These are phyloP conservation scores for Eutrema japonicum DNA, from an alignment of 345 rosid genomes.

Conservation along the genomic window DNA sequence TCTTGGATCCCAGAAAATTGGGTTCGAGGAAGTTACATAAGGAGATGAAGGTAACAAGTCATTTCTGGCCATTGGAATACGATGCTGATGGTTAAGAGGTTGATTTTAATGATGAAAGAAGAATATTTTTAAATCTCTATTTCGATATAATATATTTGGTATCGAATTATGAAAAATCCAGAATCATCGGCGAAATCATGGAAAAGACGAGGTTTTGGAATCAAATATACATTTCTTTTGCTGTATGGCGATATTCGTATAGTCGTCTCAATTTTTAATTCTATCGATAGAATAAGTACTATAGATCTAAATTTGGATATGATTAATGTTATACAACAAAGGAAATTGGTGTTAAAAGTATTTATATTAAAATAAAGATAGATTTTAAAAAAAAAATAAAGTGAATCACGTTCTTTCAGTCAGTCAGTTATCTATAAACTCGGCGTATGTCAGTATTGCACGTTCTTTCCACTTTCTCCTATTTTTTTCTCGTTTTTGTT, in stretches of 20 bases:
- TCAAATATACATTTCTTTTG: neutral
- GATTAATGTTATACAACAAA: neutral
- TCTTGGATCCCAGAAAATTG: too few relatives aligned
- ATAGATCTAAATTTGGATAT: neutral
- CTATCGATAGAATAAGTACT: neutral
- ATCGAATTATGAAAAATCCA: too few relatives aligned
- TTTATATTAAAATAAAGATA: neutral
- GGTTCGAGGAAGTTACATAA: too few relatives aligned
- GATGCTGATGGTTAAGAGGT: too few relatives aligned
- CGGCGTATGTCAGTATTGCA: constrained; percentile 20
- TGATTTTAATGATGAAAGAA: too few relatives aligned
- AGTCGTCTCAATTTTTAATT: neutral
- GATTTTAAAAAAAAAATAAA: too few relatives aligned
- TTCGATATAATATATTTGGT: too few relatives aligned
- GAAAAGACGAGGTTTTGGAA: neutral
- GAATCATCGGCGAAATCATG: too few relatives aligned
- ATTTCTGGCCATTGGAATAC: too few relatives aligned
- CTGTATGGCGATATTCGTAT: neutral
- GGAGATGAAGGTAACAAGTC: too few relatives aligned
- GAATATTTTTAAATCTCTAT: too few relatives aligned
- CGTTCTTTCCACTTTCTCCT: constrained; percentile 29
- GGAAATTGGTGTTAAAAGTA: neutral
- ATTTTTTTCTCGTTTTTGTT: neutral
- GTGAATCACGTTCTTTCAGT: too few relatives aligned
- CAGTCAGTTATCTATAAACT: neutral